Conservation (phyloP, 495 filamentous ascomycete species). For the Cetradonia linearis region DNA sequence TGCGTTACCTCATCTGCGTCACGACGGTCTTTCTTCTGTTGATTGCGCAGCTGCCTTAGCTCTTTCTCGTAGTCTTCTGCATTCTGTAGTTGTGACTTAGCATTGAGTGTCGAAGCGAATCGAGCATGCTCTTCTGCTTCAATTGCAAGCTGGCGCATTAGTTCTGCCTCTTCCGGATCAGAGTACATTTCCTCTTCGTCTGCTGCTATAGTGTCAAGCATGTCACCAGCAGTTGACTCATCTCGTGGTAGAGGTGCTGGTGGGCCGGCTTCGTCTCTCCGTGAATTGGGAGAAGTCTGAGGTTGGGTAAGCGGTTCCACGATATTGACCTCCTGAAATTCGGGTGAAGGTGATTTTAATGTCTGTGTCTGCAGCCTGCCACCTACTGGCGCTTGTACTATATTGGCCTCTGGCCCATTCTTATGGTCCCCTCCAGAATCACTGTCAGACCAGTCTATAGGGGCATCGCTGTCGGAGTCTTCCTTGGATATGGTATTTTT, state of each 20-base stretch:
- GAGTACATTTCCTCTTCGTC: constrained; percentile 47
- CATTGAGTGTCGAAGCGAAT: constrained; percentile 78
- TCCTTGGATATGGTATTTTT: not conserved
- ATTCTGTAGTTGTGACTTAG: constrained; percentile 51
- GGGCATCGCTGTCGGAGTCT: constrained; percentile 26
- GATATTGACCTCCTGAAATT: constrained; percentile 42
- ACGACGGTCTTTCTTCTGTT: constrained; percentile 89
- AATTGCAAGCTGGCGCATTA: constrained; percentile 70
- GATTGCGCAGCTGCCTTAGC: constrained; percentile 72
- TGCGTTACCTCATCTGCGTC: constrained; percentile 94
- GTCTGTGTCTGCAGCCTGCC: constrained; percentile 15
- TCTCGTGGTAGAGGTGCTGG: constrained; percentile 11
- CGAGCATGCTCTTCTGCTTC: constrained; percentile 89
- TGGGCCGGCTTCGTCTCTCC: not conserved
- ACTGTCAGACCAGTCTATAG: constrained; percentile 37
- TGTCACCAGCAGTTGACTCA: constrained; percentile 22
- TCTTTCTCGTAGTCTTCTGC: constrained; percentile 75
- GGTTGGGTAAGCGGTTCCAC: constrained; percentile 10
- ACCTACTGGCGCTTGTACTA: constrained; percentile 21
- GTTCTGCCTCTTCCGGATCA: constrained; percentile 85
- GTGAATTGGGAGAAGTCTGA: not conserved
- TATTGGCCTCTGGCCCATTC: constrained; percentile 33
- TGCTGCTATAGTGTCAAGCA: constrained; percentile 27
- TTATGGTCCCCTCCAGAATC: constrained; percentile 30
- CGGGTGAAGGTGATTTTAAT: constrained; percentile 40